phyloP scores from a whole-genome alignment of 768 basidiomycete species.

The Mycena sanguinolenta region DNA sequence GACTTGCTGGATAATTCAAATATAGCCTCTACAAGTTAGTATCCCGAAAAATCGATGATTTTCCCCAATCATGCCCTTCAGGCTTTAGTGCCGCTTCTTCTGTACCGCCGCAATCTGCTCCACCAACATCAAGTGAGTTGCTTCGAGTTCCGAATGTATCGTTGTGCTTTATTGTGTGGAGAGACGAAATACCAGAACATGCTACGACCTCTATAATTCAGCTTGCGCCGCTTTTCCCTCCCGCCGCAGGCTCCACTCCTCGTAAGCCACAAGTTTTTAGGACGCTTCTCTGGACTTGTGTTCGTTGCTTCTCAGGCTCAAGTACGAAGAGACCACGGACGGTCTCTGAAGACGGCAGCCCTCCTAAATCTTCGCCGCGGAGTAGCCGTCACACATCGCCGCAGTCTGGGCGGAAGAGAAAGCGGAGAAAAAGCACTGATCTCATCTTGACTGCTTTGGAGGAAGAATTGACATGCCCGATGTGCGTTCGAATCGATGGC shows the following conservation, averaged over 20 bases:
- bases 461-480: conserved; percentile 77
- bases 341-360: not conserved
- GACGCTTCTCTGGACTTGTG: not conserved
- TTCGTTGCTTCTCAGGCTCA: not conserved
- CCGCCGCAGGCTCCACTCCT: not conserved
- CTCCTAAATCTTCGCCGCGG: conserved; percentile 14
- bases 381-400: not conserved
- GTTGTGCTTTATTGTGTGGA: not conserved
- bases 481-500: conserved; percentile 60
- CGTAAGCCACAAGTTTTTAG: not conserved
- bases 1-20: conserved; percentile 56
- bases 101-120: not conserved
- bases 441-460: conserved; percentile 62
- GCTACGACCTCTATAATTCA: conserved; percentile 11
- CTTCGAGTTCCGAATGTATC: not conserved
- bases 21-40: conserved; percentile 1
- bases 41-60: too few species aligned
- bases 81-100: too few species aligned
- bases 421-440: conserved; percentile 7
- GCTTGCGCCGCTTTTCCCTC: conserved; percentile 1
- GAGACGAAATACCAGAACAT: not conserved
- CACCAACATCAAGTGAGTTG: not conserved
- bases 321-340: conserved; percentile 1
- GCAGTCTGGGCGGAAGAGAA: conserved; percentile 5
- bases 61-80: not conserved